These are phyloP conservation scores for Lentinula guzmanii DNA, from an alignment of 768 basidiomycete species.

Conservation along the genomic window DNA sequence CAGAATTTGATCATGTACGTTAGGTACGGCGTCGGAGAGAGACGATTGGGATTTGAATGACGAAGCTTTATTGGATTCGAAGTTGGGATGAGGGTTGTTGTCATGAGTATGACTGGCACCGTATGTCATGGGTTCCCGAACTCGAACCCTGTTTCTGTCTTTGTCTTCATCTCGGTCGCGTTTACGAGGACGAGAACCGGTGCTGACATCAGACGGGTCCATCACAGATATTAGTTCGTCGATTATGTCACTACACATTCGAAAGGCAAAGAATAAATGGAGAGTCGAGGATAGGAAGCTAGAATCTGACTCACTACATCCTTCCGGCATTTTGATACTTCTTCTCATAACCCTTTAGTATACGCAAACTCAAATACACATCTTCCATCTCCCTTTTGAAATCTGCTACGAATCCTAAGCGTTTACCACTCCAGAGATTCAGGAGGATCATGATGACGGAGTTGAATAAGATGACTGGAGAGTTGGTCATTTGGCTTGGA, in stretches of 20 bases:
- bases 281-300: neutral
- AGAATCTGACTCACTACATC: conserved; percentile 31
- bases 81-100: neutral
- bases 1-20: neutral
- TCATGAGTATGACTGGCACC: neutral
- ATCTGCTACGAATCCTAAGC: conserved; percentile 33
- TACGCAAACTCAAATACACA: conserved; percentile 36
- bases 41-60: neutral
- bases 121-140: neutral
- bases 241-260: neutral
- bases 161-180: neutral
- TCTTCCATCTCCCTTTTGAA: conserved; percentile 42
- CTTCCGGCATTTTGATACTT: conserved; percentile 34
- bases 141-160: no score
- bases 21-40: neutral
- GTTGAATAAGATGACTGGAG: conserved; percentile 21
- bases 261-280: neutral
- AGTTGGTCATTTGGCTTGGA: neutral
- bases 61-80: neutral
- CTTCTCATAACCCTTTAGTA: neutral
- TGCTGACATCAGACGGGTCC: neutral
- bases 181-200: neutral
- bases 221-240: neutral
- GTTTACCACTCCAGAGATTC: conserved; percentile 43
- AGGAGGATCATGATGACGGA: conserved; percentile 41